Conservation (phyloP, 2,329 filamentous ascomycete genomes). For the Neonectria magnoliae region DNA sequence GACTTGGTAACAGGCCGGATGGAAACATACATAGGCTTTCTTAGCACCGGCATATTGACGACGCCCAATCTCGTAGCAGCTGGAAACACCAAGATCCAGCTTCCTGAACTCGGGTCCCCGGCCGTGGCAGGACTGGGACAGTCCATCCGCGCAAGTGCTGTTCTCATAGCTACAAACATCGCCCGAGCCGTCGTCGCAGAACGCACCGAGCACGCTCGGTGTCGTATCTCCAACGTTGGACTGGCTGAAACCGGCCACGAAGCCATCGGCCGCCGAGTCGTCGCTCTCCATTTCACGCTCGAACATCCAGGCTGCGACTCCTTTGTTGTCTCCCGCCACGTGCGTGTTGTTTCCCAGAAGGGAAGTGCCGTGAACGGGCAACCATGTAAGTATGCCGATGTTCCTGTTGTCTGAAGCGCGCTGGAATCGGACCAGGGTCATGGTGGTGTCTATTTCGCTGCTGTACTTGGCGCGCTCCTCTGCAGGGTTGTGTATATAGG, state of each 20-base stretch:
- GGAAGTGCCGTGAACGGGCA: slow-evolving; percentile 90
- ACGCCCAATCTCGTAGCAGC: slow-evolving; percentile 79
- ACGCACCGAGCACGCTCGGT: slow-evolving; percentile 87
- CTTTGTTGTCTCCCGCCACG: slow-evolving; percentile 95
- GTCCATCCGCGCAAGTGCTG: slow-evolving; percentile 81
- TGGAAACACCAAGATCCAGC: slow-evolving; percentile 76
- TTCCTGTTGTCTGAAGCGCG: slow-evolving; percentile 79
- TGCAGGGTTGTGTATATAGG: slow-evolving; percentile 87
- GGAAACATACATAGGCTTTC: slow-evolving; percentile 49
- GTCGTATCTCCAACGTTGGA: slow-evolving; percentile 91
- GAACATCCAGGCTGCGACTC: slow-evolving; percentile 86
- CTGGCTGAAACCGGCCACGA: slow-evolving; percentile 93
- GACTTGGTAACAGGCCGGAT: background rate
- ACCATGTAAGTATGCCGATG: slow-evolving; percentile 88
- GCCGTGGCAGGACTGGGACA: slow-evolving; percentile 76
- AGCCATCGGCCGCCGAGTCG: slow-evolving; percentile 67
- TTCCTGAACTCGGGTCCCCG: slow-evolving; percentile 75
- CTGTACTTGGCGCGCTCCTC: slow-evolving; percentile 77
- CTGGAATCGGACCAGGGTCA: slow-evolving; percentile 84
- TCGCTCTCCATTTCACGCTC: slow-evolving; percentile 73
- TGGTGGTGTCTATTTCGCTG: slow-evolving; percentile 60
- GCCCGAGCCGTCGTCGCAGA: slow-evolving; percentile 86
- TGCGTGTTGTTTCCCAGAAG: slow-evolving; percentile 92
- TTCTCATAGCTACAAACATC: slow-evolving; percentile 78
- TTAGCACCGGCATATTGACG: slow-evolving; percentile 74